Base-by-base conservation (phyloP, 352 stramenopile genomes). In the Globisporangium alternatum region DNA sequence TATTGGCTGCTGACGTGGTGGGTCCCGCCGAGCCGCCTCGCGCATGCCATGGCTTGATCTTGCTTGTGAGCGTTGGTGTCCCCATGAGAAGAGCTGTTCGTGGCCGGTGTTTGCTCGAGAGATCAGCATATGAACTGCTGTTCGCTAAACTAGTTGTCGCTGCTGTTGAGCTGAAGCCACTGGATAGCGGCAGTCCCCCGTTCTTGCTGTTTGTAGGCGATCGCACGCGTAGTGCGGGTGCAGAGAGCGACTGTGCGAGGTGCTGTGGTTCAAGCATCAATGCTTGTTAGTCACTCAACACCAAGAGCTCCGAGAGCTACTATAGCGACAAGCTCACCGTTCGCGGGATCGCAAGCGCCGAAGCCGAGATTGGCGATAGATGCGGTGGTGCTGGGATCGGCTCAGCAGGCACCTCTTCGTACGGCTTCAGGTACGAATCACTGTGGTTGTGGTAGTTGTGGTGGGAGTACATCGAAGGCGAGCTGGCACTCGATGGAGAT, bases 361-460 rank as follows among this genome's bases (percentile, higher is more conserved):
- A 72, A 1, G 53, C 61, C 9, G 72, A 47, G 31, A 83, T 76
- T 4, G 71, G 66, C 9, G 76, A 80, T 5, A 83, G 55, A 41
- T 72, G 68, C 17, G 77, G 75, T 5, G 76, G 74, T 0, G 72
- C 66, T 9, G 64, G 52, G 33, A 83, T 72, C 0, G 75, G 75
- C n/a, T 78, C 73, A 0, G 73, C 56, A 0, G 77, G 73, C 5
- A 81, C 75, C 35, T 83, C 70, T 54, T 77, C 60, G 31, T 80
- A 80, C 9, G 78, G 35, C 66, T 68, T 8, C 31, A 74, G 1
- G 63, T 37, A 25, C 1, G 15, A 28, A 47, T 64, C 0, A 30
- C 21, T 25, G 54, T 68, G 37, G 17, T 52, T 28, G 31, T 44
- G 17, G 35, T 45, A 3, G 39, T 70, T 53, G 2, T 67, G 58